These are phyloP conservation scores for Actinidia arguta DNA, from an alignment of 179 eudicot genomes.

Conservation along the genomic window DNA sequence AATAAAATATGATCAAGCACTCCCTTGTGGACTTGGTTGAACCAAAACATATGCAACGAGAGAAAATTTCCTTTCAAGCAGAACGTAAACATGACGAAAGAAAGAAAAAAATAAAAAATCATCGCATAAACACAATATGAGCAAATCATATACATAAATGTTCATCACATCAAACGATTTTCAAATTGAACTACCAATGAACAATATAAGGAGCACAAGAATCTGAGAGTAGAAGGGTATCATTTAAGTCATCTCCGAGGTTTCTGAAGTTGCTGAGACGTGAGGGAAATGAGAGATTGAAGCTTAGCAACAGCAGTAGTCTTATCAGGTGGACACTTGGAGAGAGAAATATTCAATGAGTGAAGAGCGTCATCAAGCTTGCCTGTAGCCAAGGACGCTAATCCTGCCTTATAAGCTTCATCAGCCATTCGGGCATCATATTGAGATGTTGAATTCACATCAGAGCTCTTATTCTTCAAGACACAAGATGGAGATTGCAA, in stretches of 20 bases:
- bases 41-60: background rate
- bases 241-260: conserved; percentile 46
- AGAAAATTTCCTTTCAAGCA: background rate
- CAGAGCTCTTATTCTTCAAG: conserved; percentile 34
- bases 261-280: conserved; percentile 53
- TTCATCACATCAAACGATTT: background rate
- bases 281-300: conserved; percentile 65
- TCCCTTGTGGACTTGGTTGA: background rate
- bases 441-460: conserved; percentile 24
- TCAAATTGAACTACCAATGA: background rate
- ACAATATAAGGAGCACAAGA: background rate
- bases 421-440: conserved; percentile 67
- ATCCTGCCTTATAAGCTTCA: conserved; percentile 73
- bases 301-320: conserved; percentile 79
- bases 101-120: background rate
- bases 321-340: conserved; percentile 79
- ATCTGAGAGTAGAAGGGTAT: conserved; percentile 11
- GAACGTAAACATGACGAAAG: background rate
- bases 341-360: conserved; percentile 65
- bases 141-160: background rate
- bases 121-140: background rate
- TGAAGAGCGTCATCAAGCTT: conserved; percentile 73
- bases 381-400: conserved; percentile 74
- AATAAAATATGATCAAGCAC: background rate
- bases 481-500: conserved; percentile 43